A percentile compares a stretch with the other conserved stretches of the same genome.
Evolutionary conservation across 140 eudicot species (phyloP).

Genomic region (Oenanthe javanica): DNA sequence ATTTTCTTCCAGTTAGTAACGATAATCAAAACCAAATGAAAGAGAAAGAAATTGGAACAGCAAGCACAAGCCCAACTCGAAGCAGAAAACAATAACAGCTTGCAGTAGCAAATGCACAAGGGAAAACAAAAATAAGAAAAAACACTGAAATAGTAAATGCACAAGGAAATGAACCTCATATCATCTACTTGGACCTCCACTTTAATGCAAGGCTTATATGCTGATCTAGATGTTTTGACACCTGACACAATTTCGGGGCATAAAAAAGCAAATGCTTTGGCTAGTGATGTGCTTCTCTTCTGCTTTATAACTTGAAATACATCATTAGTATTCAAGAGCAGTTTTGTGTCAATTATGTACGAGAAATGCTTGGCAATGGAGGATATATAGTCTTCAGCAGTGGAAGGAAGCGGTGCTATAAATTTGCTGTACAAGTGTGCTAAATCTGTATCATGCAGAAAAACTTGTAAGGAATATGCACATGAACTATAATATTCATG

Average conservation of each 20-base stretch:
- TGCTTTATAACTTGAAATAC: constrained; percentile 38
- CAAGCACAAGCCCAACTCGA: neutral
- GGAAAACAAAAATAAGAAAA: neutral
- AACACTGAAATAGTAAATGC: neutral
- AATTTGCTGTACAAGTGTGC: constrained; percentile 84
- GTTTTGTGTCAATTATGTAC: constrained; percentile 69
- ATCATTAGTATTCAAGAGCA: constrained; percentile 47
- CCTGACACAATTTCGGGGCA: constrained; percentile 69
- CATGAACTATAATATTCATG: neutral
- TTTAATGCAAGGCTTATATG: constrained; percentile 28
- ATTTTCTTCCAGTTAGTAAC: neutral
- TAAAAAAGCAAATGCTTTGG: constrained; percentile 68
- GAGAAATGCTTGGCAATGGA: constrained; percentile 56
- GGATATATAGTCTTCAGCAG: constrained; percentile 55
- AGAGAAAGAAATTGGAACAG: neutral
- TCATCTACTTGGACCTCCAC: constrained; percentile 96
- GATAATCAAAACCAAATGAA: neutral
- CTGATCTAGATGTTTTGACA: constrained; percentile 28
- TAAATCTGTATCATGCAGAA: constrained; percentile 48
- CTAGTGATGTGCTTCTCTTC: constrained; percentile 63
- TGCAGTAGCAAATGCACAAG: constrained; percentile 3
- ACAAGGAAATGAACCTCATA: constrained; percentile 51
- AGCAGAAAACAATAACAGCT: neutral
- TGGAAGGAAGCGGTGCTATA: constrained; percentile 76
- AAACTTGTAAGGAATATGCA: constrained; percentile 7